Base-by-base conservation (phyloP, 257 asterid species). In the Solanum etuberosum region DNA sequence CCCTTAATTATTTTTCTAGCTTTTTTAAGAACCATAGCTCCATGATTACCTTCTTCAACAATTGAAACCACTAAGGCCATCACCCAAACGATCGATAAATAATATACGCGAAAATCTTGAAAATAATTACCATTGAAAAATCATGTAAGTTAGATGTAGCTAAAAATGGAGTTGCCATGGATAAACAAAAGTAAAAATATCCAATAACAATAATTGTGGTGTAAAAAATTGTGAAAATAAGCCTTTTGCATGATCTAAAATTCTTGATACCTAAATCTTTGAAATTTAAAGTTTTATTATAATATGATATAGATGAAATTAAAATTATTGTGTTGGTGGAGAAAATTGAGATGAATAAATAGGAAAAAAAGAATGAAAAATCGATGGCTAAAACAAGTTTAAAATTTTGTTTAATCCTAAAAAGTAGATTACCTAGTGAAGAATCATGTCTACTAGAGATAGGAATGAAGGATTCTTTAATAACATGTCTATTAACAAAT, bases 1-100 rank as follows among this genome's bases (percentile, higher is more conserved):
- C 95, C 95, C 90, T 90, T 59, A 13, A 93, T 87, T 1, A 94
- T 83, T 27, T 78, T 27, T 38, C 86, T 89, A 1, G 92, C 97
- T 74, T 84, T 94, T 57, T 89, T 92, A 34, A 86, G 11, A 21
- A 92, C 95, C 71, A 88, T 86, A 31, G 54, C 27, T 13, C 98
- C 95, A 83, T 76, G 87, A 83, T 76, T 87, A 6, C 85, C 23
- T 9, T 93, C 95, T 70, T 93, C 98, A 6, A 91, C 68, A 21
- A 90, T 88, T 8, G 91, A 86, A 23, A 90, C 90, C 9, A 93
- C 90, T 23, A 85, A 2, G 4, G 92, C 89, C 89, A 92, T 9
- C 7, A 25, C 31, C 91, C 73, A 73, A 11, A 42, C 48, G 0
- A 89, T 87, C 3, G 88, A 59, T 8, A 87, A 85, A 85, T 73